phyloP scores from a whole-genome alignment of 345 rosid species.

The Heritiera littoralis region DNA sequence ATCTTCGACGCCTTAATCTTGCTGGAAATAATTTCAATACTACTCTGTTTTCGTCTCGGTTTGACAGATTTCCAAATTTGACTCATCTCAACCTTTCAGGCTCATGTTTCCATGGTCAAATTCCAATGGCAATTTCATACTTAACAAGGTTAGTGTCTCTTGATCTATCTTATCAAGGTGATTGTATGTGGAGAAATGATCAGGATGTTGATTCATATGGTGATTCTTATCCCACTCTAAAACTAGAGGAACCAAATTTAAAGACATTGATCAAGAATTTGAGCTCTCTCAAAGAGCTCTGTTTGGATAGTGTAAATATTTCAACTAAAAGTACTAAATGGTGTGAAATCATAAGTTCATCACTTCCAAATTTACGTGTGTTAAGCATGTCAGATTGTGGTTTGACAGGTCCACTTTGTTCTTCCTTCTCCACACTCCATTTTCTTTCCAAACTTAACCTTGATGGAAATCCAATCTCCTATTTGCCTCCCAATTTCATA shows the following conservation, averaged over 20 bases:
- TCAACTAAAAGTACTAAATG: neutral
- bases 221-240: neutral
- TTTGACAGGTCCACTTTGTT: too few relatives aligned
- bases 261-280: constrained; percentile 1
- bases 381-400: too few relatives aligned
- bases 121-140: neutral
- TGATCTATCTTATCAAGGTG: neutral
- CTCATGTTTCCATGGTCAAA: neutral
- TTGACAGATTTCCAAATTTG: neutral
- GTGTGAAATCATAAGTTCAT: neutral
- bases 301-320: neutral
- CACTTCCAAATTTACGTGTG: neutral
- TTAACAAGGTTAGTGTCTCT: neutral
- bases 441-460: too few relatives aligned
- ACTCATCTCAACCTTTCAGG: constrained; percentile 1
- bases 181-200: neutral
- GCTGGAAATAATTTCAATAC: constrained; percentile 5
- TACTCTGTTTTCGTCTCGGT: neutral
- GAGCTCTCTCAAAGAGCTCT: neutral
- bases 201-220: neutral
- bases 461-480: too few relatives aligned
- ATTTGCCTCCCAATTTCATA: too few relatives aligned
- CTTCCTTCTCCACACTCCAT: too few relatives aligned
- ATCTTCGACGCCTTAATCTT: neutral
- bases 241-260: constrained; percentile 9